Evolutionary conservation across 192 early-diverging fungal genomes (phyloP), one percentile per base, ranked within the genome.

Genomic region (Allomyces macrogynus): DNA sequence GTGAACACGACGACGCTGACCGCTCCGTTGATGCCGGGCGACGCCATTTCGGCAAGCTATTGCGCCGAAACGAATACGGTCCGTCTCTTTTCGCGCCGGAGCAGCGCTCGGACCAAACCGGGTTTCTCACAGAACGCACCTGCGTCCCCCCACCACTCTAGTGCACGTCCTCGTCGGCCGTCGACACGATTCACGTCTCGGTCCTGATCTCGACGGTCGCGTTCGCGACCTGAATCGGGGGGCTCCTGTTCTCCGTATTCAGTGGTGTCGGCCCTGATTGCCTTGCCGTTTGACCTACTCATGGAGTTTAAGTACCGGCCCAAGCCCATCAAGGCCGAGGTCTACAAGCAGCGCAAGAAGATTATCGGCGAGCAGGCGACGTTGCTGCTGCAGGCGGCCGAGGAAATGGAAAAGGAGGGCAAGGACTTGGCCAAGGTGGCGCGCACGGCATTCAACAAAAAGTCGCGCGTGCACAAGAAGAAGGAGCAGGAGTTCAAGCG

Each of bases 161-260:
- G 32, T 40, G 32, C 32, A 40, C 3, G 7, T 40, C 32, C 32
- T 40, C 32, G 32, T 8, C 32, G 16, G 20, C 49, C 49, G 20
- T n/a, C 49, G 20, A 57, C 49, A 57, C 49, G 49, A 57, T 57
- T 16, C 49, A 57, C 49, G 81, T 84, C 11, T 78, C 76, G 2
- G 67, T 69, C 49, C 65, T 78, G 12, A 77, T 84, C 18, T 83
- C 79, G 67, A 75, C 78, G 10, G 71, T 84, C 25, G 82, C 82
- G 24, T 68, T 82, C 23, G 70, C 77, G 9, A 69, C 76, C 0
- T 67, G 83, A 11, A 63, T 75, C 23, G 82, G 82, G 14, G 83
- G 80, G 80, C 60, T 80, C 32, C 64, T 81, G 20, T 81, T 84
- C 66, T 65, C 77, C 23, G 66, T 80, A 5, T 84, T 84, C 67